phyloP scores from a whole-genome alignment of 148 eudicot species.

The Rhododendron williamsianum region DNA sequence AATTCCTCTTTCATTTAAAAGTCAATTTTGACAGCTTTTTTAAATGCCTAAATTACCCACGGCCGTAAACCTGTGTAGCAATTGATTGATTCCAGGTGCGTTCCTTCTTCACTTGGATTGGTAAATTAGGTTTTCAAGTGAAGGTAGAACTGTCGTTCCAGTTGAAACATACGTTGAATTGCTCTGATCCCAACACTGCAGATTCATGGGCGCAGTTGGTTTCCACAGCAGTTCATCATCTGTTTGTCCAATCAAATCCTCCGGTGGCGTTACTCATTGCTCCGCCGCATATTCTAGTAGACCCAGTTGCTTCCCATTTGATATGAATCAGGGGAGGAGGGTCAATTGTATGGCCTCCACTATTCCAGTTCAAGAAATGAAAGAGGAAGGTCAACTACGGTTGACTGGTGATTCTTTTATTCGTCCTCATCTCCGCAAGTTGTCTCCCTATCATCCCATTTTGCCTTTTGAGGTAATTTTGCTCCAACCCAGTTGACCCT shows the following conservation, averaged over 20 bases:
- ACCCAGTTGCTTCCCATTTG: conserved; percentile 23
- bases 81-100: neutral
- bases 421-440: conserved; percentile 14
- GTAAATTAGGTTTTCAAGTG: neutral
- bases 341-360: conserved; percentile 61
- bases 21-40: too few relatives aligned
- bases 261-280: conserved; percentile 12
- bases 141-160: neutral
- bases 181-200: conserved; percentile 3
- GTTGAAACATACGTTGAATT: neutral
- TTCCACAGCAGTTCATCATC: conserved; percentile 37
- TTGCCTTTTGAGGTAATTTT: conserved; percentile 13
- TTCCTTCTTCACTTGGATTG: neutral
- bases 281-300: neutral
- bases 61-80: too few relatives aligned
- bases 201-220: conserved; percentile 60
- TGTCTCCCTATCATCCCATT: conserved; percentile 15
- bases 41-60: too few relatives aligned
- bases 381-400: conserved; percentile 23
- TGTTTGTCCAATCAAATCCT: conserved; percentile 33
- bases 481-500: conserved; percentile 24
- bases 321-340: conserved; percentile 31
- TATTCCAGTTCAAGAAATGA: conserved; percentile 31
- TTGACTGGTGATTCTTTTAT: conserved; percentile 12
- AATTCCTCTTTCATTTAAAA: too few relatives aligned